Percentiles rank a stretch among this genome's conserved stretches.
Evolutionary conservation across 805 yeast species (phyloP).

Genomic region (Starmerella apicola): DNA sequence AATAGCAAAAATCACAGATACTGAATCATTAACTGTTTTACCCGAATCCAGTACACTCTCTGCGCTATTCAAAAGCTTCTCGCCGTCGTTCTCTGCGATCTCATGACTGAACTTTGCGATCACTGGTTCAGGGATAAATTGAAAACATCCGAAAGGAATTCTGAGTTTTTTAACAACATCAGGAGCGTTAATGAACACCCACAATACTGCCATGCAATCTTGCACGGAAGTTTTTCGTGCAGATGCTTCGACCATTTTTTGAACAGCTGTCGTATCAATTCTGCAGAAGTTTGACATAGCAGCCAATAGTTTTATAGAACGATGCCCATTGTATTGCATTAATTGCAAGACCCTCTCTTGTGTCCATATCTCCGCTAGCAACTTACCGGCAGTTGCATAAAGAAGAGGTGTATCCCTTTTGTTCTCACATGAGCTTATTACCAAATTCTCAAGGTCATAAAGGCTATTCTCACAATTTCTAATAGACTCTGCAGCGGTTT

Average conservation of each 20-base stretch:
- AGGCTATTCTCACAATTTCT: neutral
- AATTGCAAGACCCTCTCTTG: conserved; percentile 7
- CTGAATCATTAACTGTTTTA: neutral
- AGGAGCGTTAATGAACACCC: conserved; percentile 9
- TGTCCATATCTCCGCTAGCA: conserved; percentile 11
- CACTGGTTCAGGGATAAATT: neutral
- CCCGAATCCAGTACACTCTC: neutral
- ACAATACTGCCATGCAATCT: conserved; percentile 9
- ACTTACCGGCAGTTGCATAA: neutral
- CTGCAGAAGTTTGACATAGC: conserved; percentile 2
- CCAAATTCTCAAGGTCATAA: conserved; percentile 9
- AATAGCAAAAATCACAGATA: neutral
- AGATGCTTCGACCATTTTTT: neutral
- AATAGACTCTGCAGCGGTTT: neutral
- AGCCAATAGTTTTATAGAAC: conserved; percentile 11
- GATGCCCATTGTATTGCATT: conserved; percentile 4
- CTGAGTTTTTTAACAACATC: neutral
- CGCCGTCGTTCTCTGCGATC: neutral
- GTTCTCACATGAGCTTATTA: conserved; percentile 1
- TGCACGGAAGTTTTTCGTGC: neutral
- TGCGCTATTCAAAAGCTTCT: conserved; percentile 4
- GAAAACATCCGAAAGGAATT: conserved; percentile 6
- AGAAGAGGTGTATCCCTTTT: neutral
- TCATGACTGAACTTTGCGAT: conserved; percentile 2
- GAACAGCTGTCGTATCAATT: neutral